Evolutionary conservation across 2,329 filamentous ascomycete genomes (phyloP), one percentile per base, ranked within the genome.

Genomic region (Dryadomyces quercus-mongolicae): DNA sequence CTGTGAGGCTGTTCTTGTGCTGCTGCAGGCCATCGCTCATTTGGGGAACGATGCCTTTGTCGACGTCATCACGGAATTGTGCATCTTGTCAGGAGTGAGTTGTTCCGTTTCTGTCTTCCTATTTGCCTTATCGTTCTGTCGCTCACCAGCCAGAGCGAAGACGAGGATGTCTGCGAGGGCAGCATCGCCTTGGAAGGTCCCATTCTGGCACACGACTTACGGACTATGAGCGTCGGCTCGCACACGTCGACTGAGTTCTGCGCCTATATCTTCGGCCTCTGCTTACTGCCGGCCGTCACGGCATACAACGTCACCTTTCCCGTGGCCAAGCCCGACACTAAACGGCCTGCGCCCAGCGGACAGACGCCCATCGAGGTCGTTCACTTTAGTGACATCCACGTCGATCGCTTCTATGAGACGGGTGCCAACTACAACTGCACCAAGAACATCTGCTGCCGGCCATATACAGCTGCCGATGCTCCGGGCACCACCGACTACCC

Each of bases 391-490:
- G 79, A 82, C 58, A 77, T 79, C 43, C 79, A 82, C 55, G 66
- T 82, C 53, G 78, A 82, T 58, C 73, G 70, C 6, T 67, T 70
- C 10, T 82, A 82, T 61, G 70, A 71, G 34, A 63, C 69, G 2
- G 78, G 78, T 0, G 69, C 76, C 4, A 79, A 69, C 60, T 69
- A 74, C n/a, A 69, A 78, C 55, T 82, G 79, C 63, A 70, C 70
- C 34, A 80, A 81, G 62, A 76, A 76, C 2, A 77, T 81, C 55
- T 82, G 79, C 64, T 82, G 79, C 64, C 71, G 78, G 62, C 71
- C 53, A 1, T 81, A 77, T 58, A 71, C 70, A 0, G 61, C 69
- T 1, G 64, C 60, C 1, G 74, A 80, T 58, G 67, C 69, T 7
- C 74, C 76, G 1, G 76, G 74, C 1, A 69, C 70, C n/a, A 74